phyloP scores from a whole-genome alignment of 139 green algal species.

The Haematococcus sp. region DNA sequence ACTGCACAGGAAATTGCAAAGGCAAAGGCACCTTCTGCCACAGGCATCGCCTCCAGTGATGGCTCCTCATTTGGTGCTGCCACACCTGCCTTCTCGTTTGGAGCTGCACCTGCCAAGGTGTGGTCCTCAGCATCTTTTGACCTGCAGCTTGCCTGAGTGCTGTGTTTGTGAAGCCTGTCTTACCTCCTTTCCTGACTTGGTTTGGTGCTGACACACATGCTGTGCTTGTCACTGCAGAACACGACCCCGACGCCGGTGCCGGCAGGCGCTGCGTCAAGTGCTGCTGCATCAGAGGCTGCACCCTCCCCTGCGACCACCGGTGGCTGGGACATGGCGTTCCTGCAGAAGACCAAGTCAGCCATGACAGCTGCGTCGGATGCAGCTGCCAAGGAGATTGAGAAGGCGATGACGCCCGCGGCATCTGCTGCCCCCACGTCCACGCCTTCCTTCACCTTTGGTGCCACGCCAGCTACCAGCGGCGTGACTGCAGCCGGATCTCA shows the following conservation, averaged over 20 bases:
- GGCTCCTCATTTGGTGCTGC: neutral
- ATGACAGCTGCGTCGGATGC: neutral
- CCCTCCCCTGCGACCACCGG: neutral
- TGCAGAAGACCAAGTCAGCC: conserved; percentile 1
- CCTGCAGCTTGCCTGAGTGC: too few relatives aligned
- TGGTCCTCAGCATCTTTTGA: too few relatives aligned
- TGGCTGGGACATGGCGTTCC: conserved; percentile 12
- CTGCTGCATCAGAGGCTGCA: neutral
- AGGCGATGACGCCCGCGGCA: neutral
- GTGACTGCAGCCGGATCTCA: too few relatives aligned
- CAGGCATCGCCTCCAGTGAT: too few relatives aligned
- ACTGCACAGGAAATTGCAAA: neutral
- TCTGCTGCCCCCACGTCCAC: neutral
- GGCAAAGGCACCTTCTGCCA: neutral
- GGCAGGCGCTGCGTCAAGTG: too few relatives aligned
- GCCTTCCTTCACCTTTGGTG: neutral
- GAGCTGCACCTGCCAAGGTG: too few relatives aligned
- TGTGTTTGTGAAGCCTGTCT: too few relatives aligned
- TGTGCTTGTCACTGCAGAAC: too few relatives aligned
- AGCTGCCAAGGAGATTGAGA: conserved; percentile 18
- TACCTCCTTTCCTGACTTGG: too few relatives aligned
- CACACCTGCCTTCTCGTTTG: neutral
- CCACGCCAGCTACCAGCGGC: too few relatives aligned
- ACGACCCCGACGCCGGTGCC: too few relatives aligned
- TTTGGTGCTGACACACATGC: too few relatives aligned